These are phyloP conservation scores for Gonium pectorale DNA, from an alignment of 139 green algal species.

Conservation along the genomic window DNA sequence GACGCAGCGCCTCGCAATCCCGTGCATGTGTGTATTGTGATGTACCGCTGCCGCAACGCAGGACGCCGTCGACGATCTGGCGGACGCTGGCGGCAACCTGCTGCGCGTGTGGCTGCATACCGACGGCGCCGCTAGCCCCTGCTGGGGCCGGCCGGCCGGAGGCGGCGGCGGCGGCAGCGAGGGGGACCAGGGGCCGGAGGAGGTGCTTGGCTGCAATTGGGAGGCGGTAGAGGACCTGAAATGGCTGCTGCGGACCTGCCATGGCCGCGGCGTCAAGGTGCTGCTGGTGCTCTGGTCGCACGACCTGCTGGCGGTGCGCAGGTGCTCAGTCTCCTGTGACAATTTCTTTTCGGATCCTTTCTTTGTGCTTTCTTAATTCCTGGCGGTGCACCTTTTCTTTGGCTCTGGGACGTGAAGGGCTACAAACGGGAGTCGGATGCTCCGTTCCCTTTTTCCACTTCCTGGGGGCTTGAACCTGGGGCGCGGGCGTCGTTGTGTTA, in stretches of 20 bases:
- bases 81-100: conserved; percentile 21
- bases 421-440: no score
- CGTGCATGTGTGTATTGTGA: no score
- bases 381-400: no score
- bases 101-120: conserved; percentile 36
- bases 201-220: not conserved
- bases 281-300: conserved; percentile 43
- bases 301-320: conserved; percentile 30
- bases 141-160: not conserved
- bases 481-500: no score
- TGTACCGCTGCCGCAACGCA: no score
- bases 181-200: not conserved
- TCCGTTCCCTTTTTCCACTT: no score
- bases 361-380: no score
- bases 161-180: not conserved
- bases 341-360: not conserved
- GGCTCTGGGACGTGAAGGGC: not conserved
- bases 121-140: conserved; percentile 19
- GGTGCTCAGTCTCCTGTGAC: no score
- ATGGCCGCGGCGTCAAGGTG: not conserved
- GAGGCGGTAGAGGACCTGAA: conserved; percentile 30
- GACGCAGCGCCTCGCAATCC: no score
- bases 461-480: no score
- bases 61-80: conserved; percentile 5
- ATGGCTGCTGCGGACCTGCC: conserved; percentile 28